Percentiles rank a stretch among this genome's conserved stretches.
Conservation (phyloP, 1,139 yeast genomes). For the Magnusiomyces tetraspermus region DNA sequence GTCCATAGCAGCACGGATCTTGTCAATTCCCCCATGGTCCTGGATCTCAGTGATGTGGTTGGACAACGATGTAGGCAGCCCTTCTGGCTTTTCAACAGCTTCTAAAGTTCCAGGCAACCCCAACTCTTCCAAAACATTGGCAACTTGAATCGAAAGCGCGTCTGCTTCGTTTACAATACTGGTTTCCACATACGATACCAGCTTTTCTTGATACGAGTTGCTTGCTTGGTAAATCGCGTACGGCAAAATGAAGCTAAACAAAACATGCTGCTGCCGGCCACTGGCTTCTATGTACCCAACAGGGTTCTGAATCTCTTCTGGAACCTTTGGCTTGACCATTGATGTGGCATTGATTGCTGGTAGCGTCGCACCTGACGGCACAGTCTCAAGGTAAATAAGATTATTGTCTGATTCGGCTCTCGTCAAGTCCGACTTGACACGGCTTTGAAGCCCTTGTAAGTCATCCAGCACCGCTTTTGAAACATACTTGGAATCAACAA, state of each 20-base stretch:
- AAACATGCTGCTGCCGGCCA: constrained; percentile 17
- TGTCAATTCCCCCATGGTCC: constrained; percentile 45
- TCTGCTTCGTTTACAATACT: constrained; percentile 46
- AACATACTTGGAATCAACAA: constrained; percentile 35
- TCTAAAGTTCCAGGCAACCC: constrained; percentile 56
- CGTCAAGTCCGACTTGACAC: constrained; percentile 40
- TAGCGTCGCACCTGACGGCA: constrained; percentile 43
- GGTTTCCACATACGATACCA: constrained; percentile 45
- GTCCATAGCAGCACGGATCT: constrained; percentile 37
- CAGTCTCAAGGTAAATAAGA: constrained; percentile 57
- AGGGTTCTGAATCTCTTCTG: constrained; percentile 30
- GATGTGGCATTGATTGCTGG: constrained; percentile 38
- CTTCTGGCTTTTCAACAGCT: constrained; percentile 52
- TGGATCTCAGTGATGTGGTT: constrained; percentile 48
- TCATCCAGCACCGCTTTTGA: constrained; percentile 39
- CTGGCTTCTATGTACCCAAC: constrained; percentile 16
- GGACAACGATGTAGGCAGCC: constrained; percentile 49
- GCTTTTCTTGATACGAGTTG: constrained; percentile 59
- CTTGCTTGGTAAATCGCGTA: constrained; percentile 56
- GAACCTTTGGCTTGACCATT: constrained; percentile 46
- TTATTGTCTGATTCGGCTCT: constrained; percentile 73
- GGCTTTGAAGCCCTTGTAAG: constrained; percentile 38
- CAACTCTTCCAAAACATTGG: constrained; percentile 26
- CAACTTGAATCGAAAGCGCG: constrained; percentile 42
- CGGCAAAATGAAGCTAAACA: constrained; percentile 58